phyloP scores from a whole-genome alignment of 169 alveolate genomes.

The Plasmodium gaboni region DNA sequence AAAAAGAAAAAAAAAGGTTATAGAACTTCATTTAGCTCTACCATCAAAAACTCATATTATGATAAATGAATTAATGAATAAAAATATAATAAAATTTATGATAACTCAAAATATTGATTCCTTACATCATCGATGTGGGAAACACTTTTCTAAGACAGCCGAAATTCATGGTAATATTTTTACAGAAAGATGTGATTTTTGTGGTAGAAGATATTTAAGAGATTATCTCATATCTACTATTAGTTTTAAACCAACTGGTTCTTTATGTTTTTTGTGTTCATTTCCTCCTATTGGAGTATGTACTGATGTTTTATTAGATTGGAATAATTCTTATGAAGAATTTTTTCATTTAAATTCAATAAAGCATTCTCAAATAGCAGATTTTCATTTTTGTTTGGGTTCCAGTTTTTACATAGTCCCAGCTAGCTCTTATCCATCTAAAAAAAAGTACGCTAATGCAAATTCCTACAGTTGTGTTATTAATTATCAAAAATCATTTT shows the following conservation, averaged over 20 bases:
- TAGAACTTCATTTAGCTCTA: conserved; percentile 86
- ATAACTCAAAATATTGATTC: conserved; percentile 90
- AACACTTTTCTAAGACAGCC: conserved; percentile 80
- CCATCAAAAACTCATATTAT: conserved; percentile 88
- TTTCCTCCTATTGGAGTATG: conserved; percentile 89
- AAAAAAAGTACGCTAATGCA: conserved; percentile 78
- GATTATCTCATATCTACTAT: conserved; percentile 88
- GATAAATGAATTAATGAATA: conserved; percentile 80
- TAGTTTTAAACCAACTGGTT: conserved; percentile 89
- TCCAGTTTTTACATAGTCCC: conserved; percentile 89
- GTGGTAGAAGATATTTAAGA: conserved; percentile 87
- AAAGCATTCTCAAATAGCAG: conserved; percentile 82
- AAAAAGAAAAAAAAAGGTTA: conserved; percentile 80
- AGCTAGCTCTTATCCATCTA: conserved; percentile 88
- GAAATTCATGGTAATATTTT: conserved; percentile 91
- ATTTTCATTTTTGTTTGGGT: conserved; percentile 87
- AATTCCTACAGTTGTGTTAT: conserved; percentile 83
- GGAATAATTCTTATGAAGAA: conserved; percentile 89
- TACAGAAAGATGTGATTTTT: conserved; percentile 86
- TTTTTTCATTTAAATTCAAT: conserved; percentile 81
- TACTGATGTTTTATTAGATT: conserved; percentile 89
- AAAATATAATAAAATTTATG: conserved; percentile 78
- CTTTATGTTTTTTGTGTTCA: conserved; percentile 86
- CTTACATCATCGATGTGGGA: conserved; percentile 87
- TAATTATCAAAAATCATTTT: conserved; percentile 87